Evolutionary conservation across 331 rosid species (phyloP), one percentile per base, ranked within the genome.

Genomic region (Cydonia oblonga): DNA sequence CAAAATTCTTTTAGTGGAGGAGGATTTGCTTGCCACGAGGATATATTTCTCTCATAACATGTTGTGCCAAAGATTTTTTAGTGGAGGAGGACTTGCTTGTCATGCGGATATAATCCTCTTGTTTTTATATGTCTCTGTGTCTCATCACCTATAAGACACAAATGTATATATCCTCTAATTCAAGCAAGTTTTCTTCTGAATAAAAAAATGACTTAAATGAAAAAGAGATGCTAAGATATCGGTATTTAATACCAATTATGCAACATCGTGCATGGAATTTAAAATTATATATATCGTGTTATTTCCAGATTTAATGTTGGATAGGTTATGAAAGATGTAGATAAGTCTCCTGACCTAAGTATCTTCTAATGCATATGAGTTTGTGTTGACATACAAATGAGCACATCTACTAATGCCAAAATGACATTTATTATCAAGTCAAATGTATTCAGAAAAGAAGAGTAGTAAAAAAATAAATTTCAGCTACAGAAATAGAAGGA

Each of bases 381-480:
- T 24, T 68, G 25, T 19, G 53, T 75, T 64, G 74, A 69, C 75
- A 64, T 28, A 6, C 60, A 78, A 44, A 46, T 15, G 23, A 59
- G 42, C 15, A 72, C 6, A 26, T 19, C 56, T 51, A 63, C 32
- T 51, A 68, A 68, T 22, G 82, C 68, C 75, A 79, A 68, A 79
- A 24, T 15, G 25, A 46, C 53, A 46, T 46, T 46, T 4, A 2
- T 46, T 46, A 4, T 46, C n/a, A 46, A 15, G 53, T 46, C 53
- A 46, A 46, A 46, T 46, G 53, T 46, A 46, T 15, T 46, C n/a
- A 46, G n/a, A 46, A 46, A 46, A 46, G 53, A 49, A 30, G 40
- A 6, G 52, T 1, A 51, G 18, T 16, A 49, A 18, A 33, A 78
- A n/a, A n/a, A n/a, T n/a, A n/a, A n/a, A n/a, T n/a, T n/a, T n/a